phyloP scores from a whole-genome alignment of 306 rosid species.

The Datisca glomerata region DNA sequence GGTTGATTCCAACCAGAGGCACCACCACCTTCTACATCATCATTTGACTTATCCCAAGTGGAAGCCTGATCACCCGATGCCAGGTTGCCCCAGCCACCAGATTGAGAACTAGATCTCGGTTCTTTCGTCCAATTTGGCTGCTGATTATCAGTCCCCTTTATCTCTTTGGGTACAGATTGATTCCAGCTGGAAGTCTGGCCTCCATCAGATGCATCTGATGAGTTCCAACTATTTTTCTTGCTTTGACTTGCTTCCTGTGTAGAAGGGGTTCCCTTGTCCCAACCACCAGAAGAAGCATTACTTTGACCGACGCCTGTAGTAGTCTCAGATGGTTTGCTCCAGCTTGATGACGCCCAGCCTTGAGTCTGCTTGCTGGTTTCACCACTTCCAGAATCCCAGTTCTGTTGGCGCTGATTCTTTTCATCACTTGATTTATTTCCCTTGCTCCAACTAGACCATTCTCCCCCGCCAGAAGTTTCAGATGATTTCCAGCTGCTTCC shows the following conservation, averaged over 20 bases:
- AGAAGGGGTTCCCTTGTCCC: constrained; percentile 12
- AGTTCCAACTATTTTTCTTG: constrained; percentile 15
- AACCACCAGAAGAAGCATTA: constrained; percentile 7
- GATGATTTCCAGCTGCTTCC: neutral
- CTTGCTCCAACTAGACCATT: constrained; percentile 19
- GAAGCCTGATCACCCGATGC: no score
- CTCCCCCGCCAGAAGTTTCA: constrained; percentile 1
- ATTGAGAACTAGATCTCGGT: neutral
- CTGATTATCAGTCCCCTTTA: no score
- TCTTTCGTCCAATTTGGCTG: no score
- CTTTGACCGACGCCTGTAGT: constrained; percentile 2
- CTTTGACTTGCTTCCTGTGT: constrained; percentile 5
- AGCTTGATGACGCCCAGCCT: constrained; percentile 12
- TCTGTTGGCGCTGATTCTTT: constrained; percentile 20
- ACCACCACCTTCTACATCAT: no score
- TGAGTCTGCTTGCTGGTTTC: constrained; percentile 21
- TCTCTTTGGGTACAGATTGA: no score
- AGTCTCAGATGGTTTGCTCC: constrained; percentile 15
- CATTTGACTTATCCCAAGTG: no score
- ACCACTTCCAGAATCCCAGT: constrained; percentile 24
- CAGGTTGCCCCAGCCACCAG: neutral
- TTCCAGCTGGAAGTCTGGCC: constrained; percentile 18
- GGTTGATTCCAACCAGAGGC: no score
- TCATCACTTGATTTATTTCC: constrained; percentile 23
- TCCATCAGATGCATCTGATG: constrained; percentile 18